phyloP scores from a whole-genome alignment of 2,329 filamentous ascomycete genomes.

The Daldinia sp. region DNA sequence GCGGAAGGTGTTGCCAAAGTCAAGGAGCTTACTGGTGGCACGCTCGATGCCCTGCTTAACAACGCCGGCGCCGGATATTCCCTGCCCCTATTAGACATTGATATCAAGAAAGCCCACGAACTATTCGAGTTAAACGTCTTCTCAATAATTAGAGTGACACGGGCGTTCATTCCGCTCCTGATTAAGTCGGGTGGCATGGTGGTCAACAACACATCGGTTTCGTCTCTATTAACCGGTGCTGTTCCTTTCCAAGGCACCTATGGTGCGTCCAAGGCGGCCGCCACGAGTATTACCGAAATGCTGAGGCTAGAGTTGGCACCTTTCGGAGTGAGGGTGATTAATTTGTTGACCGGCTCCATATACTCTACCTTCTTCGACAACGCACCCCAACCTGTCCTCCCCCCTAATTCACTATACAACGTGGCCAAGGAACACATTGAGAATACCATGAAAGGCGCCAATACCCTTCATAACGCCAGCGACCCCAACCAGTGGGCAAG shows the following conservation, averaged over 20 bases:
- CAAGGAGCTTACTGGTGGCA: conserved; percentile 48
- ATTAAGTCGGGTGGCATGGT: neutral
- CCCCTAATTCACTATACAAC: conserved; percentile 7
- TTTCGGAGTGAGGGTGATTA: conserved; percentile 45
- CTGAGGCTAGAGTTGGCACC: conserved; percentile 45
- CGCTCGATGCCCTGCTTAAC: conserved; percentile 29
- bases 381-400: neutral
- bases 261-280: conserved; percentile 45
- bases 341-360: conserved; percentile 37
- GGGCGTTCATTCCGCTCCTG: conserved; percentile 47
- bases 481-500: conserved; percentile 26
- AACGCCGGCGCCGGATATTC: conserved; percentile 22
- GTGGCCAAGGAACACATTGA: neutral
- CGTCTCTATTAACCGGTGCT: neutral
- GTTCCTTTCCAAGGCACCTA: conserved; percentile 37
- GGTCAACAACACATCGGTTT: conserved; percentile 5
- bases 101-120: conserved; percentile 16
- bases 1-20: conserved; percentile 35
- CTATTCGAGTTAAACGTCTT: conserved; percentile 41
- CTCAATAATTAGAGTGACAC: conserved; percentile 21
- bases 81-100: conserved; percentile 16
- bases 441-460: neutral
- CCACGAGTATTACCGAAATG: conserved; percentile 41
- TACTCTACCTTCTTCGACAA: conserved; percentile 2
- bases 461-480: neutral